Evolutionary conservation across 805 yeast genomes (phyloP).

Genomic region (Starmera quercuum): DNA sequence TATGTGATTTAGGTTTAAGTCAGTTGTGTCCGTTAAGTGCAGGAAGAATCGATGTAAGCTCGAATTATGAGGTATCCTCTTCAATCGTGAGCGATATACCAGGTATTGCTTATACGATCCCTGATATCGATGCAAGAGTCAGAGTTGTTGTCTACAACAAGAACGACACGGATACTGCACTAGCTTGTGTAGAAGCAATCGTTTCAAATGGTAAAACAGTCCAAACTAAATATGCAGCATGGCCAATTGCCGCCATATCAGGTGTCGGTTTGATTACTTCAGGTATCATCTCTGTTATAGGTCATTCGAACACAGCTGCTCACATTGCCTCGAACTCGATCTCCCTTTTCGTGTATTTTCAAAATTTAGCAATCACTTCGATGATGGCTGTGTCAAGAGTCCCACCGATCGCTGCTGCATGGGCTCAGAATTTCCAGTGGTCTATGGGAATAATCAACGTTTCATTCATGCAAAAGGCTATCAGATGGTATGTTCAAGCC

Average conservation of each 20-base stretch:
- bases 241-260: constrained; percentile 93
- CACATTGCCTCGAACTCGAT: constrained; percentile 96
- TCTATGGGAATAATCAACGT: constrained; percentile 83
- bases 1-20: constrained; percentile 55
- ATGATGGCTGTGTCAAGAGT: constrained; percentile 92
- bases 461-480: constrained; percentile 70
- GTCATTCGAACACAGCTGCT: constrained; percentile 89
- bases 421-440: constrained; percentile 98
- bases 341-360: constrained; percentile 89
- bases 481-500: constrained; percentile 91
- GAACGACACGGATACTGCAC: constrained; percentile 37
- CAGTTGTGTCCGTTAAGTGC: constrained; percentile 77
- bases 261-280: constrained; percentile 85
- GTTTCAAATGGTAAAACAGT: constrained; percentile 89
- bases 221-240: constrained; percentile 82
- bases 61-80: constrained; percentile 36
- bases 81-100: constrained; percentile 54
- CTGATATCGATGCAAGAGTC: constrained; percentile 91
- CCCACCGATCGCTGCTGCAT: constrained; percentile 96
- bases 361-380: constrained; percentile 81
- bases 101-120: constrained; percentile 78
- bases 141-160: constrained; percentile 56
- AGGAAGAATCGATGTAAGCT: constrained; percentile 73
- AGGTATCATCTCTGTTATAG: constrained; percentile 78
- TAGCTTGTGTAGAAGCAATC: constrained; percentile 91